phyloP scores from a whole-genome alignment of 306 rosid species.

The Cucurbita moschata region DNA sequence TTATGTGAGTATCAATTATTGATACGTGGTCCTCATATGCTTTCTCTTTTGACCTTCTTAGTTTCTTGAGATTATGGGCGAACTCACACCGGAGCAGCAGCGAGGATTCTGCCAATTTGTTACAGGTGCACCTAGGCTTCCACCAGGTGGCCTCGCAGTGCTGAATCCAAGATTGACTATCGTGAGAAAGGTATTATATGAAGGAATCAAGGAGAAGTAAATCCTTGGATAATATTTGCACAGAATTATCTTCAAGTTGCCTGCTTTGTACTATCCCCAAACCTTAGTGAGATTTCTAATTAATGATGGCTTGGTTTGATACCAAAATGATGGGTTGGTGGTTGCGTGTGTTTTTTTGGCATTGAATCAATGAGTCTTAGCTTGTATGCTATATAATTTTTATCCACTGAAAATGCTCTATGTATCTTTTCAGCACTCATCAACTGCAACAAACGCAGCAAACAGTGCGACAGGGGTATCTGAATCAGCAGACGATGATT shows the following conservation, averaged over 20 bases:
- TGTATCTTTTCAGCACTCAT: slow-evolving; percentile 54
- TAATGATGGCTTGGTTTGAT: not conserved
- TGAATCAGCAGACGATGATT: slow-evolving; percentile 83
- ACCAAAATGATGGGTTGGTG: not conserved
- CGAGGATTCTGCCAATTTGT: slow-evolving; percentile 95
- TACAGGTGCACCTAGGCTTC: slow-evolving; percentile 94
- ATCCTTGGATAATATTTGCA: not conserved
- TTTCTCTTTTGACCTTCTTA: slow-evolving; percentile 19
- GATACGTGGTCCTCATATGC: not conserved
- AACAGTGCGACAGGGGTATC: slow-evolving; percentile 60
- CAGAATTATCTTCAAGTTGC: not conserved
- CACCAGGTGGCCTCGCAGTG: slow-evolving; percentile 92
- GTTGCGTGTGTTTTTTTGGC: not conserved
- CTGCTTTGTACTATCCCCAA: not conserved
- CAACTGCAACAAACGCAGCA: slow-evolving; percentile 41
- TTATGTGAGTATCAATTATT: not conserved
- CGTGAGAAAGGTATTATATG: slow-evolving; percentile 72
- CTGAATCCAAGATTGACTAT: slow-evolving; percentile 87
- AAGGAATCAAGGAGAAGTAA: not conserved
- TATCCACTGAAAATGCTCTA: not conserved
- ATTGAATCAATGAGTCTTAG: not conserved
- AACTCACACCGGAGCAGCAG: slow-evolving; percentile 83
- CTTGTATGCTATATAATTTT: not conserved
- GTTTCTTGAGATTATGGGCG: slow-evolving; percentile 94
- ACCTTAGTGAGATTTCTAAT: not conserved